A percentile compares a stretch with the other conserved stretches of the same genome.
phyloP scores from a whole-genome alignment of 495 filamentous ascomycete species.

The Chlorociboria aeruginascens region DNA sequence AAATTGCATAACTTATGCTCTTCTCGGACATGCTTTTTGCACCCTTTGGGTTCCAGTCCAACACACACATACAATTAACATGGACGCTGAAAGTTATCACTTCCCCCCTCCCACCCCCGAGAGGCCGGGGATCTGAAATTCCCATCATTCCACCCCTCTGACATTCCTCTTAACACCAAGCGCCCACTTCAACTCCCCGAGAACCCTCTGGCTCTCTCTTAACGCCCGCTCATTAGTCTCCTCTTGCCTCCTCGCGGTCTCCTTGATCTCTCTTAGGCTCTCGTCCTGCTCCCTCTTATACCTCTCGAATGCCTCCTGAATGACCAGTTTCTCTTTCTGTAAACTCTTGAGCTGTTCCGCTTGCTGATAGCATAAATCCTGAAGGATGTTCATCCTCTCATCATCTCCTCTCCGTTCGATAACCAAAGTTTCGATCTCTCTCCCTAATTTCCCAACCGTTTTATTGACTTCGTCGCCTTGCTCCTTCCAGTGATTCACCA shows the following conservation, averaged over 20 bases:
- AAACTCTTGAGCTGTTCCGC: conserved; percentile 50
- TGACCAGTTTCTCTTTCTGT: conserved; percentile 45
- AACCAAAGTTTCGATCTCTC: conserved; percentile 33
- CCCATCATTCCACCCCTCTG: neutral
- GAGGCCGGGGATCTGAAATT: neutral
- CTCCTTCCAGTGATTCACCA: conserved; percentile 52
- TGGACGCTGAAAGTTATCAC: too few relatives aligned
- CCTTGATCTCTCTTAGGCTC: conserved; percentile 42
- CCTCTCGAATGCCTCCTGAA: conserved; percentile 41
- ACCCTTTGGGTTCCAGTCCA: too few relatives aligned
- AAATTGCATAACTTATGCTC: too few relatives aligned
- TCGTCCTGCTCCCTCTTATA: conserved; percentile 55
- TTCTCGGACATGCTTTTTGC: too few relatives aligned
- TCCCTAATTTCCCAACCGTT: conserved; percentile 40
- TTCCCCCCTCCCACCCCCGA: too few relatives aligned
- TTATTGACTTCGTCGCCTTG: conserved; percentile 48
- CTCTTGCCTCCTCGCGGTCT: conserved; percentile 40
- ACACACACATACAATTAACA: too few relatives aligned
- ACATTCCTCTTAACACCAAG: conserved; percentile 50
- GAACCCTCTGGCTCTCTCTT: conserved; percentile 46
- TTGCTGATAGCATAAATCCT: conserved; percentile 58
- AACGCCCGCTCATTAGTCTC: conserved; percentile 40
- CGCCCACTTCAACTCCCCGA: conserved; percentile 58
- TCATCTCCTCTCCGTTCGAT: conserved; percentile 43
- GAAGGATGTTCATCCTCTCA: conserved; percentile 41